A percentile compares a stretch with the other conserved stretches of the same genome.
Evolutionary conservation across 495 filamentous ascomycete species (phyloP).

Genomic region (Penicillium alfredii): DNA sequence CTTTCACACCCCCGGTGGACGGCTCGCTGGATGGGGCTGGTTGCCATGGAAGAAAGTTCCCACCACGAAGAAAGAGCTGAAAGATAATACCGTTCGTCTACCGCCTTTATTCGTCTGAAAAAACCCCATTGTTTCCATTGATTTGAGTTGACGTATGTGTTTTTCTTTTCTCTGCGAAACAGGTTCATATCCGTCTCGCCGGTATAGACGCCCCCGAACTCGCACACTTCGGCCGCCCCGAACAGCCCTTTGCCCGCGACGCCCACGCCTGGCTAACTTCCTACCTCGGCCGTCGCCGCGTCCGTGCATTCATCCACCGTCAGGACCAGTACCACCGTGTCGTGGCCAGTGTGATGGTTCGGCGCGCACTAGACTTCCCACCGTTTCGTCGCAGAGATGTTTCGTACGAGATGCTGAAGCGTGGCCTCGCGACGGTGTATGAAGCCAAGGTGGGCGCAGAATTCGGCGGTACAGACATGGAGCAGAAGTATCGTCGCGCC

Average conservation of each 20-base stretch:
- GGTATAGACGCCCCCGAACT: constrained; percentile 90
- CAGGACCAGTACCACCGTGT: constrained; percentile 90
- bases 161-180: too few species aligned
- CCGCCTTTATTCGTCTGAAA: not conserved
- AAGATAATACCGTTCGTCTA: constrained; percentile 65
- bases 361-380: constrained; percentile 51
- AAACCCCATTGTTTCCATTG: not conserved
- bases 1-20: constrained; percentile 88
- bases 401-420: constrained; percentile 79
- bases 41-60: constrained; percentile 69
- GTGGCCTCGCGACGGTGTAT: constrained; percentile 81
- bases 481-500: constrained; percentile 60
- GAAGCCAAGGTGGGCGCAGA: constrained; percentile 85
- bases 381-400: constrained; percentile 66
- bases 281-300: constrained; percentile 66
- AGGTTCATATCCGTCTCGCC: constrained; percentile 80
- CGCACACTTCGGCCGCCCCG: constrained; percentile 83
- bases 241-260: constrained; percentile 76
- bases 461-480: constrained; percentile 63
- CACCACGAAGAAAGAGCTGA: constrained; percentile 56
- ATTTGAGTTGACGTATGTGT: too few species aligned
- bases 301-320: constrained; percentile 73
- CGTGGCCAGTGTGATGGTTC: constrained; percentile 77
- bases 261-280: constrained; percentile 69
- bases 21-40: constrained; percentile 87